Conservation (phyloP, 2,329 filamentous ascomycete genomes). For the Trichoderma citrinoviride region DNA sequence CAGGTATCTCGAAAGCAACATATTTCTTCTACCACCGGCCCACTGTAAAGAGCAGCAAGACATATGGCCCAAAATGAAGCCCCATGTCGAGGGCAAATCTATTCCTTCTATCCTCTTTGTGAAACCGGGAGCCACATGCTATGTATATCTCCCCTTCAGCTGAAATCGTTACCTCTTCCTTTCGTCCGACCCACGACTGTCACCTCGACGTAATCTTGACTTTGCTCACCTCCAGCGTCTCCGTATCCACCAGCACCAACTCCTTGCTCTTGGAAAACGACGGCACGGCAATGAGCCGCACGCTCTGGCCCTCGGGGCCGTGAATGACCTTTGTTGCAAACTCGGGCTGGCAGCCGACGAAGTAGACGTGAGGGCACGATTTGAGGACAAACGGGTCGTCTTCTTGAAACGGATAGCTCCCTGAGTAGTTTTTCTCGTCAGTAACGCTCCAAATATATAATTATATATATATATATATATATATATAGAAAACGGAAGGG, state of each 20-base stretch:
- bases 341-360: slow-evolving; percentile 78
- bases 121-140: neutral
- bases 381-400: slow-evolving; percentile 87
- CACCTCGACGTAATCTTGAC: slow-evolving; percentile 51
- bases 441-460: too few species aligned
- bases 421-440: slow-evolving; percentile 42
- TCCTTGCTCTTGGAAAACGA: slow-evolving; percentile 76
- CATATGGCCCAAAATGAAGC: too few species aligned
- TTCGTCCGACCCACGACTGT: neutral
- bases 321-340: slow-evolving; percentile 72
- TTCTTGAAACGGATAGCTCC: slow-evolving; percentile 95
- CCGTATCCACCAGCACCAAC: slow-evolving; percentile 78
- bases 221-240: slow-evolving; percentile 75
- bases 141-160: neutral
- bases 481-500: neutral
- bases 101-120: too few species aligned
- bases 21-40: too few species aligned
- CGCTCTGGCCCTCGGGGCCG: slow-evolving; percentile 64
- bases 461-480: too few species aligned
- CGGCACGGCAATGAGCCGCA: slow-evolving; percentile 80
- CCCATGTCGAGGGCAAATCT: too few species aligned
- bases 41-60: too few species aligned
- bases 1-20: too few species aligned
- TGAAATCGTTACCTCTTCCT: neutral
- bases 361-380: slow-evolving; percentile 84